Evolutionary conservation across 2,329 filamentous ascomycete species (phyloP), one percentile per base, ranked within the genome.

Genomic region (Ophiostoma australiae): DNA sequence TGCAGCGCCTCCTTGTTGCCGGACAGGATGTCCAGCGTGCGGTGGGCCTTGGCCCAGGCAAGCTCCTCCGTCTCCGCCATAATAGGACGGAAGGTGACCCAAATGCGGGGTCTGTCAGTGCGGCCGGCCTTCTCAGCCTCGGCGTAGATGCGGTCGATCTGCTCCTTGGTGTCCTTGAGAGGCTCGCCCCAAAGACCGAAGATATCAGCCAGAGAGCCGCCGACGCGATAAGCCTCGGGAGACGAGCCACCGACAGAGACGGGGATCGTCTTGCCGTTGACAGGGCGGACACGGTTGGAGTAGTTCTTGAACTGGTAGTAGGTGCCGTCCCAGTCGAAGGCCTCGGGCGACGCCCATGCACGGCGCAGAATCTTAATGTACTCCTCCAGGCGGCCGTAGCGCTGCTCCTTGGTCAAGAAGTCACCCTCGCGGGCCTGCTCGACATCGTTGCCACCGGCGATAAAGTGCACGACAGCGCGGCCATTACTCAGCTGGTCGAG

Each of bases 131-230:
- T 84, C n/a, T 81, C 84, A 0, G 87, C 84, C 74, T 85, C 86
- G 3, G 82, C 84, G 73, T 87, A 87, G 76, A 89, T 85, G 27
- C 83, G 82, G 73, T 87, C 85, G 74, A 89, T 87, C 76, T 89
- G 87, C 75, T 89, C 81, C 77, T 86, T 86, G 0, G 87, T 89
- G 76, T 89, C 87, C 78, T 88, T 87, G 1, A 89, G 79, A 1
- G 87, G 87, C 75, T 89, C 87, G 13, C 87, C 87, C 87, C 87
- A 89, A 4, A 89, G 82, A 0, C 87, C 87, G 73, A 89, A 89
- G 74, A 89, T 89, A 73, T 89, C 87, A 37, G 83, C 86, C 1
- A 88, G 80, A 0, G 82, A 79, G 37, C 87, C 87, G 33, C 87
- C 87, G 55, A 88, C 80, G 31, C 86, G 84, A 77, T 89, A 89